Conservation (phyloP, 2,329 filamentous ascomycete species). For the Moelleriella libera region DNA sequence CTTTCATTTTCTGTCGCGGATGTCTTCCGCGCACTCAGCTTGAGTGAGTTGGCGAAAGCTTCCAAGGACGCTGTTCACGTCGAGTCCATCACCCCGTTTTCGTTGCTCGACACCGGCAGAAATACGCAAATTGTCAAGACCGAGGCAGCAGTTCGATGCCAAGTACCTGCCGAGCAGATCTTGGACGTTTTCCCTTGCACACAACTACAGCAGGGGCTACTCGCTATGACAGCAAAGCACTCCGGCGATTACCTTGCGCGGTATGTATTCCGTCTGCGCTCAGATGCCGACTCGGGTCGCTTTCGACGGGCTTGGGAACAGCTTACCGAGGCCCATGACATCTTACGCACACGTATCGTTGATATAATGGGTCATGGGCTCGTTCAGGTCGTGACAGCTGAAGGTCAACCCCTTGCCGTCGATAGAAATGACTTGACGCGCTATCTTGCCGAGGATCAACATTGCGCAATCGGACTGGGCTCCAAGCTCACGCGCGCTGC, state of each 20-base stretch:
- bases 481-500: constrained; percentile 3
- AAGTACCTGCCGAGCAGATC: constrained; percentile 2
- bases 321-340: constrained; percentile 16
- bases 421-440: not conserved
- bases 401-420: constrained; percentile 7
- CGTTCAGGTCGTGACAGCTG: constrained; percentile 9
- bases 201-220: constrained; percentile 8
- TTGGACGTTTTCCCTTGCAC: constrained; percentile 10
- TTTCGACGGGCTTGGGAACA: constrained; percentile 23
- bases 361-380: constrained; percentile 23
- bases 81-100: not conserved
- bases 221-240: constrained; percentile 6
- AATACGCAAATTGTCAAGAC: not conserved
- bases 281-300: constrained; percentile 11
- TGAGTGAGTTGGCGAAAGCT: not conserved
- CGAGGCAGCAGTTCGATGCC: constrained; percentile 5
- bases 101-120: not conserved
- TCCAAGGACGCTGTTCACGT: not conserved
- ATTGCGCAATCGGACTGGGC: constrained; percentile 24
- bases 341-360: constrained; percentile 29
- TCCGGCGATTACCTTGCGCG: constrained; percentile 10
- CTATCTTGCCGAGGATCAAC: constrained; percentile 21
- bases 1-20: not conserved
- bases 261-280: constrained; percentile 21
- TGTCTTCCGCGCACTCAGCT: not conserved